A percentile compares a stretch with the other conserved stretches of the same genome.
These are phyloP conservation scores for Globisporangium orthogonon DNA, from an alignment of 352 stramenopile species.

Conservation along the genomic window DNA sequence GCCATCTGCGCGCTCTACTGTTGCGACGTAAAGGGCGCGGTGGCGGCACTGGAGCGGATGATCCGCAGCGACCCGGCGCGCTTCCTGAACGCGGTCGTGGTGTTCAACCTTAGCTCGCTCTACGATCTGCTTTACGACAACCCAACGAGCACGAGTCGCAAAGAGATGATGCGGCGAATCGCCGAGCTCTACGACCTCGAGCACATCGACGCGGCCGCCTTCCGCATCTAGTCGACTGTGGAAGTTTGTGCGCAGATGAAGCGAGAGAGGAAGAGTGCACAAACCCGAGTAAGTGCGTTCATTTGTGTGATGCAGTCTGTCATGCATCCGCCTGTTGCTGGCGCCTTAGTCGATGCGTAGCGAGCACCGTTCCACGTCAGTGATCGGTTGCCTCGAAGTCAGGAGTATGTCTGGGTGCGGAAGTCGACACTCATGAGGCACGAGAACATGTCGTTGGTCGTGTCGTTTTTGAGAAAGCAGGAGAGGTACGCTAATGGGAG, in stretches of 20 bases:
- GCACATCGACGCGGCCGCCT: conserved; percentile 57
- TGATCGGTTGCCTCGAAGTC: background rate
- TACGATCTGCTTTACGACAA: conserved; percentile 80
- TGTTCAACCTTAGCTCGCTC: conserved; percentile 80
- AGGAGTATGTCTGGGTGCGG: background rate
- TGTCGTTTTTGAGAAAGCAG: conserved; percentile 10
- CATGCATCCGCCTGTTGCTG: background rate
- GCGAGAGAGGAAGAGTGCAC: background rate
- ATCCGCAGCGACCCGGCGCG: conserved; percentile 60
- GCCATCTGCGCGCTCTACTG: conserved; percentile 78
- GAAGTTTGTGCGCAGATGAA: background rate
- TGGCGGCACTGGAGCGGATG: conserved; percentile 63
- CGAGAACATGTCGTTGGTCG: conserved; percentile 5
- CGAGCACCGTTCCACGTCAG: too few relatives aligned
- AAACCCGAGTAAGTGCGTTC: background rate
- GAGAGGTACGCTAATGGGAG: conserved; percentile 6
- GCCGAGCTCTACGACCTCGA: conserved; percentile 69
- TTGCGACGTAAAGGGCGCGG: conserved; percentile 67
- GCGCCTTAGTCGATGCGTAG: background rate
- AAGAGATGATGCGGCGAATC: conserved; percentile 82
- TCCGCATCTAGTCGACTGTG: conserved; percentile 49
- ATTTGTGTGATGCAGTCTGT: background rate
- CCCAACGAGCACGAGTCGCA: conserved; percentile 63
- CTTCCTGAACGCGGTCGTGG: conserved; percentile 60
- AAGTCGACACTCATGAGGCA: conserved; percentile 9